phyloP scores from a whole-genome alignment of 192 early-diverging fungal species.

The Backusella tuberculispora region DNA sequence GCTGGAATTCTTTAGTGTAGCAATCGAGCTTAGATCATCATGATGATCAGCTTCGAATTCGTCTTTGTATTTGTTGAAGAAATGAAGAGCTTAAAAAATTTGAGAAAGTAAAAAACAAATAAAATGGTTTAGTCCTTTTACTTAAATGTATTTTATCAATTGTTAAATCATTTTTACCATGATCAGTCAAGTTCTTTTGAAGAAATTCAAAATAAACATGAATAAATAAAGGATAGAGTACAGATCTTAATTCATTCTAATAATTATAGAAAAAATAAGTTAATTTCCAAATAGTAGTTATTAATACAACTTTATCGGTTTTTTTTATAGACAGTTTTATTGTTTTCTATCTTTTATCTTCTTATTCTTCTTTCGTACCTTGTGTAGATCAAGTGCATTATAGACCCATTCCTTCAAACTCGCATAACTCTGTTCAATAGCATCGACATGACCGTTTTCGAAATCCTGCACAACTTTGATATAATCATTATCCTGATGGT shows the following conservation, averaged over 20 bases:
- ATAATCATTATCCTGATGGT: slow-evolving; percentile 52
- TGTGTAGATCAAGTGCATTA: slow-evolving; percentile 90
- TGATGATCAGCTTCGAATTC: slow-evolving; percentile 72
- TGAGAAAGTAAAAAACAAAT: not conserved
- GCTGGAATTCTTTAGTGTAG: slow-evolving; percentile 61
- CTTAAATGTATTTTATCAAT: not conserved
- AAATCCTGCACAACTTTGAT: slow-evolving; percentile 56
- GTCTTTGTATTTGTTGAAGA: slow-evolving; percentile 74
- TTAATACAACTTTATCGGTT: too few relatives aligned
- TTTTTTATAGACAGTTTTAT: not conserved
- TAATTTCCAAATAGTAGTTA: not conserved
- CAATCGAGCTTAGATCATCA: slow-evolving; percentile 71
- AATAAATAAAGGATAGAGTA: slow-evolving; percentile 90
- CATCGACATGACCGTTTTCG: slow-evolving; percentile 63
- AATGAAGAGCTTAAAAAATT: not conserved
- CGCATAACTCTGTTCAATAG: slow-evolving; percentile 79
- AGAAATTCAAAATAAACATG: slow-evolving; percentile 88
- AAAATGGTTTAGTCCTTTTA: not conserved
- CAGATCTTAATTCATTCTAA: slow-evolving; percentile 76
- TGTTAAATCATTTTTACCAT: not conserved
- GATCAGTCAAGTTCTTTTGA: slow-evolving; percentile 46
- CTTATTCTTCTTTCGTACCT: slow-evolving; percentile 45
- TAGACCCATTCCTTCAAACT: slow-evolving; percentile 84
- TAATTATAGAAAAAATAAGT: not conserved
- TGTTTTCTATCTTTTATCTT: not conserved